Evolutionary conservation across 805 yeast genomes (phyloP), one percentile per base, ranked within the genome.

Genomic region (Naumovozyma castellii): DNA sequence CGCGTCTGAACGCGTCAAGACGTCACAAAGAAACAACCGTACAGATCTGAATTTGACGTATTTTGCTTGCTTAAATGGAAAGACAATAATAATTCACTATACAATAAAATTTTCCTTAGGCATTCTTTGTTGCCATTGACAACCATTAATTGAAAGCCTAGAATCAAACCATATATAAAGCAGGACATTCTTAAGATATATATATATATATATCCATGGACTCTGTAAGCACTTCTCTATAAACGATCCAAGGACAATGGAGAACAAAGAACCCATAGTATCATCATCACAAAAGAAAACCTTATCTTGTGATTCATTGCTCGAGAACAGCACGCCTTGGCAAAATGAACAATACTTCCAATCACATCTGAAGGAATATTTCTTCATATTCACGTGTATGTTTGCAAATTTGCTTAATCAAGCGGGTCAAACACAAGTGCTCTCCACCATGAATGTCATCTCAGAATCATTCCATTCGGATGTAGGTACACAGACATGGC

Each of bases 401-500:
- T 30, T 61, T 25, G 53, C 64, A 3, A 73, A 70, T 46, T 43
- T 66, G 4, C 45, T 68, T 16, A 66, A 66, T 37, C 73, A 68
- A 44, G 65, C 68, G 1, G 66, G 69, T 4, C 46, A 65, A 2
- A 54, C 65, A 2, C 71, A 68, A 42, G 45, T 61, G 22, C 40
- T 65, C 40, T 59, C 71, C 32, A 43, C 64, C 47, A 57, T 65
- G 64, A 53, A 62, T 35, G 56, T 53, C 3, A 48, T 69, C 1
- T 62, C 59, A 1, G 45, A 47, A 2, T 54, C 59, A 3, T 64
- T 71, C 31, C 46, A 59, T 13, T 51, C 66, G 1, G 45, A 54
- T 6, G 41, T 43, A 2, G 55, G 60, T 4, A 63, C 65, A 35
- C 66, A 69, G 41, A 48, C 70, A 14, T 80, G 94, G 92, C 75